Base-by-base conservation (phyloP, 2,329 filamentous ascomycete species). In the Beauveria australis region DNA sequence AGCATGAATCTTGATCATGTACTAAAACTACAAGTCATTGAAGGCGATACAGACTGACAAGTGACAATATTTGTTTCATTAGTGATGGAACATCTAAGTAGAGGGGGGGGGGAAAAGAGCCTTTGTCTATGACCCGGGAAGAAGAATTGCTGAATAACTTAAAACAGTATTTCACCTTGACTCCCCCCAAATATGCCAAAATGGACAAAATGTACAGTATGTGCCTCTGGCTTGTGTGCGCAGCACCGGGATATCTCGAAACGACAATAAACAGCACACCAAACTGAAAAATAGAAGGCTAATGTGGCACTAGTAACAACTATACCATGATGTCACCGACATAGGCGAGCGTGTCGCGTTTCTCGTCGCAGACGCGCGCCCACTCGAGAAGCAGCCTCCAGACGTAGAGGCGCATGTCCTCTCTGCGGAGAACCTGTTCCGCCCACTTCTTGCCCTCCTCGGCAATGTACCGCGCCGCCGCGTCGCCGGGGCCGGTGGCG, bases 351-450 rank as follows among this genome's bases (percentile, higher is more conserved):
- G 65, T 71, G 8, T 78, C 70, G 40, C 78, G 69, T 53, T 76
- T 73, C 60, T 76, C 75, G 60, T 79, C 78, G 57, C 73, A 76
- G 19, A 84, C 73, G 40, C 81, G 70, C 26, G 78, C 81, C 72
- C 81, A 85, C 68, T 86, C 83, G 44, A 85, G 73, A 44, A 86
- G 71, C 62, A 89, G 65, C 46, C 86, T 76, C 73, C 83, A 84
- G 22, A 85, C 78, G 68, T 89, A 89, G 8, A 89, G 74, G 62
- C 79, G 73, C 84, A 89, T 88, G 66, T 89, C 86, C 62, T 87
- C 84, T 30, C 78, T 77, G 58, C 87, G 73, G 18, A 89, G 75
- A 3, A 85, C 85, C 71, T 76, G 78, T 64, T 83, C 79, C 1
- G 82, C 79, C 87, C 87, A 90, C 16, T 74, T 71, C 67, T 81